Conservation (phyloP, 2,329 filamentous ascomycete species). For the Aspergillus japonicus region DNA sequence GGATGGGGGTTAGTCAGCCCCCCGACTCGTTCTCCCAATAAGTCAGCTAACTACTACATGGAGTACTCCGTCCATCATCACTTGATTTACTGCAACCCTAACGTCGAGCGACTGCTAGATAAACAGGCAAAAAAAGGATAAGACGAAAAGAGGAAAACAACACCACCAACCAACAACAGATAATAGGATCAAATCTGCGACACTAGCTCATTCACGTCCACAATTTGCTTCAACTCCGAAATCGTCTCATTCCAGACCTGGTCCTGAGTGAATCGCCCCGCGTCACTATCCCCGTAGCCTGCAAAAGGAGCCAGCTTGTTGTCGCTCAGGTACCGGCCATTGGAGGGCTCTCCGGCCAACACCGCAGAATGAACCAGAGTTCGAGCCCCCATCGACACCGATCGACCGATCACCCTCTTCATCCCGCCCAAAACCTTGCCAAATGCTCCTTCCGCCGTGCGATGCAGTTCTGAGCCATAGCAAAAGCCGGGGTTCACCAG, state of each 20-base stretch:
- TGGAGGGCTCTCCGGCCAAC: not conserved
- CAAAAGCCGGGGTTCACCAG: constrained; percentile 27
- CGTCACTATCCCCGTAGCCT: constrained; percentile 1
- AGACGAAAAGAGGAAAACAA: no score
- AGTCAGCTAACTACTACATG: no score
- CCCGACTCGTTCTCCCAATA: no score
- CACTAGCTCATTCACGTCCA: constrained; percentile 2
- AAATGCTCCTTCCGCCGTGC: constrained; percentile 1
- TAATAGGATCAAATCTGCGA: constrained; percentile 1
- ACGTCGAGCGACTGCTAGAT: no score
- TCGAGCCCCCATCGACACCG: constrained; percentile 19
- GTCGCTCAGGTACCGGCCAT: constrained; percentile 11
- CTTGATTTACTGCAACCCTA: no score
- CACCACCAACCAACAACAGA: no score
- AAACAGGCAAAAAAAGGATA: no score
- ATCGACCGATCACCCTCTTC: constrained; percentile 16
- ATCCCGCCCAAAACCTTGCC: constrained; percentile 3
- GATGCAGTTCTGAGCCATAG: constrained; percentile 13
- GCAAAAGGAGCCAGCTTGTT: constrained; percentile 4
- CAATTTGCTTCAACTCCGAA: constrained; percentile 3
- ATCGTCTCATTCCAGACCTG: constrained; percentile 11
- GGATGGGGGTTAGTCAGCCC: no score
- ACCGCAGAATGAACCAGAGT: constrained; percentile 18
- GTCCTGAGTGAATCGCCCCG: not conserved
- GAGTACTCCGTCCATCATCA: no score